Percentiles rank a stretch among this genome's conserved stretches.
phyloP scores from a whole-genome alignment of 768 basidiomycete genomes.

The Tulasnella sp. region DNA sequence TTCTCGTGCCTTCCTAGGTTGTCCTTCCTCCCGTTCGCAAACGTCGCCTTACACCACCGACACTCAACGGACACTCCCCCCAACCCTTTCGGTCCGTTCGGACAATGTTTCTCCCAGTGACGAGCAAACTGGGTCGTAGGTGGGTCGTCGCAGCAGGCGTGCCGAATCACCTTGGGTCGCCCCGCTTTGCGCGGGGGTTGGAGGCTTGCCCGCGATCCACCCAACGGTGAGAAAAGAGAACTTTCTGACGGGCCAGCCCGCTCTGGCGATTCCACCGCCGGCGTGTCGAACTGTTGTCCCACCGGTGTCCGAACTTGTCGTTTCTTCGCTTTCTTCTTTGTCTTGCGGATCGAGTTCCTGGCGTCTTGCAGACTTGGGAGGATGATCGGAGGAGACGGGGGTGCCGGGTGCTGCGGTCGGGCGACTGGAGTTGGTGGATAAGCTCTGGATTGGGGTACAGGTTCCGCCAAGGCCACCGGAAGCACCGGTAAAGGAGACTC shows the following conservation, averaged over 20 bases:
- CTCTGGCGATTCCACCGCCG: background rate
- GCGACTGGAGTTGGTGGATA: background rate
- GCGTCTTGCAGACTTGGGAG: background rate
- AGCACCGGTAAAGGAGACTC: background rate
- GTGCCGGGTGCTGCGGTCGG: background rate
- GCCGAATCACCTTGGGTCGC: background rate
- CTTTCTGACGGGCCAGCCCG: background rate
- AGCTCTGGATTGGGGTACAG: background rate
- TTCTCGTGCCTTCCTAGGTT: background rate
- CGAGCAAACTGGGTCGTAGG: background rate
- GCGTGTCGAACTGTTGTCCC: background rate
- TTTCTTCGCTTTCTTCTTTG: background rate
- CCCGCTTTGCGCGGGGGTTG: background rate
- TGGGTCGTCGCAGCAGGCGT: background rate
- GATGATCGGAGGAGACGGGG: background rate
- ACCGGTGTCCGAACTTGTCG: background rate
- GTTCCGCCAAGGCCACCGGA: background rate
- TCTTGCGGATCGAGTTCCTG: background rate
- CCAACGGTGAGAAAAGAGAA: background rate
- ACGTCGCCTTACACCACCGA: background rate
- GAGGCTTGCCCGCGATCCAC: background rate
- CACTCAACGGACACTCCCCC: background rate
- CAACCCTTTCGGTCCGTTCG: background rate
- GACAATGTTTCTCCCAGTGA: background rate
- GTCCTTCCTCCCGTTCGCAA: background rate